A percentile compares a stretch with the other conserved stretches of the same genome.
Conservation (phyloP, 345 rosid genomes). For the Turnera subulata region DNA sequence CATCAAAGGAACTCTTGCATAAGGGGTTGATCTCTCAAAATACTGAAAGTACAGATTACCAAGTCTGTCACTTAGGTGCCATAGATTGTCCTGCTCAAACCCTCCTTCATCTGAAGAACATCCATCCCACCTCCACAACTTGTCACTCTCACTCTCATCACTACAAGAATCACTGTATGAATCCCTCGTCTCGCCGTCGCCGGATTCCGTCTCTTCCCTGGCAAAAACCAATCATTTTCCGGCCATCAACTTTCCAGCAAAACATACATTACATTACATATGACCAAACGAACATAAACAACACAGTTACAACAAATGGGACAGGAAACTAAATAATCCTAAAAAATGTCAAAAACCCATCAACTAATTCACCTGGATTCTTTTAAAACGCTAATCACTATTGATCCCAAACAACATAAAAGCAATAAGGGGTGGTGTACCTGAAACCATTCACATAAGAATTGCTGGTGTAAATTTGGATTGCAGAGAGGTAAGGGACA, state of each 20-base stretch:
- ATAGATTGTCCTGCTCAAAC: conserved; percentile 55
- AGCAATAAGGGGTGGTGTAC: conserved; percentile 31
- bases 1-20: conserved; percentile 93
- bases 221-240: neutral
- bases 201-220: conserved; percentile 80
- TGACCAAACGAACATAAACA: too few species aligned
- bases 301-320: neutral
- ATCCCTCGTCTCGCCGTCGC: conserved; percentile 77
- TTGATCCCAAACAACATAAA: neutral
- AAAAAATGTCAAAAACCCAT: too few species aligned
- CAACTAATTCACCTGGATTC: neutral
- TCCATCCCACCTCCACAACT: conserved; percentile 70
- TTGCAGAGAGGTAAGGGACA: conserved; percentile 95
- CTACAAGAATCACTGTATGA: conserved; percentile 79
- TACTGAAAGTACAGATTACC: conserved; percentile 74
- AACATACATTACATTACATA: neutral
- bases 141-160: conserved; percentile 88
- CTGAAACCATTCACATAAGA: conserved; percentile 64
- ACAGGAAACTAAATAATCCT: too few species aligned
- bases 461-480: conserved; percentile 85
- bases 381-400: too few species aligned
- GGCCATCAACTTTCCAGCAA: neutral
- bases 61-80: conserved; percentile 65
- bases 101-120: conserved; percentile 91
- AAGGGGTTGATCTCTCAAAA: conserved; percentile 92